Percentiles rank a stretch among this genome's conserved stretches.
These are phyloP conservation scores for Camelina laxa DNA, from an alignment of 345 rosid genomes.

Conservation along the genomic window DNA sequence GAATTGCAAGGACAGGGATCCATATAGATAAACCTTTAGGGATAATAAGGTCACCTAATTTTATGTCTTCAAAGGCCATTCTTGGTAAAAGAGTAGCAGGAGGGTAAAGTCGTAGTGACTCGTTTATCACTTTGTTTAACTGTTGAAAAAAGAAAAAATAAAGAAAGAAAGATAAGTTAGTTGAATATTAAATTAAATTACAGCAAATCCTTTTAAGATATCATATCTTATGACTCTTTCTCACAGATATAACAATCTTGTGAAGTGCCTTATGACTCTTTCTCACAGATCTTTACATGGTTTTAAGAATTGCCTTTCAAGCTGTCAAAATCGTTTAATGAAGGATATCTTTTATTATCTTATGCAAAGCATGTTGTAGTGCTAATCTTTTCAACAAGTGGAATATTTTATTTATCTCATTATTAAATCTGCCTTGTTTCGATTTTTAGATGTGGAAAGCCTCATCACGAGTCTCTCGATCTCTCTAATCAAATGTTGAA, in stretches of 20 bases:
- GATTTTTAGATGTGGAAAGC: constrained; percentile 30
- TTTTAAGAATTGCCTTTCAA: constrained; percentile 42
- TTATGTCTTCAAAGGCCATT: constrained; percentile 89
- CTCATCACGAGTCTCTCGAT: constrained; percentile 17
- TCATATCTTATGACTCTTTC: constrained; percentile 42
- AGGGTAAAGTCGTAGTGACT: constrained; percentile 87
- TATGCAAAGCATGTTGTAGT: constrained; percentile 40
- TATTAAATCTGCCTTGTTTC: constrained; percentile 26
- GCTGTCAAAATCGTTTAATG: constrained; percentile 40
- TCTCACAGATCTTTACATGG: constrained; percentile 37
- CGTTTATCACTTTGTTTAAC: constrained; percentile 89
- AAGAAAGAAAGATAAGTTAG: constrained; percentile 33
- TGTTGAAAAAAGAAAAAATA: constrained; percentile 36
- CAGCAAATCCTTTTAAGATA: constrained; percentile 15
- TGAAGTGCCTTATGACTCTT: constrained; percentile 43
- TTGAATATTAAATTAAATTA: constrained; percentile 39
- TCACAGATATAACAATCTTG: constrained; percentile 30
- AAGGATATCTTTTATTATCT: constrained; percentile 19
- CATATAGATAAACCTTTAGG: constrained; percentile 93
- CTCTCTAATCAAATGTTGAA: constrained; percentile 24
- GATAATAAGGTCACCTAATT: constrained; percentile 72
- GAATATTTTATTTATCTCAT: constrained; percentile 32
- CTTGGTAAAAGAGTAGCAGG: constrained; percentile 89
- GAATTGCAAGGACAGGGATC: constrained; percentile 93
- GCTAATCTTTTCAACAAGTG: constrained; percentile 43